Evolutionary conservation across 768 basidiomycete species (phyloP).

Genomic region (Naganishia antarctica): DNA sequence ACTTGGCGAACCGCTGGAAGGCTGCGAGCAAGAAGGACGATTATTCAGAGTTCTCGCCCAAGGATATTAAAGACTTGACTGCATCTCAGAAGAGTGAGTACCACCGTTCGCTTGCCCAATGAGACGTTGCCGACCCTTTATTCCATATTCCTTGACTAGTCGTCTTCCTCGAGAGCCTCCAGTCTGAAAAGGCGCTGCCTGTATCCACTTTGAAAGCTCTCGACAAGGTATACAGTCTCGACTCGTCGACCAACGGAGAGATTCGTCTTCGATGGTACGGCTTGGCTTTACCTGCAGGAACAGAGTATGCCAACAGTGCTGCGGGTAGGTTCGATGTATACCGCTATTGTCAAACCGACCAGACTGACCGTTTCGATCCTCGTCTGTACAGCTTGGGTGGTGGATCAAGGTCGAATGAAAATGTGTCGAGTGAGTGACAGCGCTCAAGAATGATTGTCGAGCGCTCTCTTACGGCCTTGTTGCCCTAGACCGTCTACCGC

Average conservation of each 20-base stretch:
- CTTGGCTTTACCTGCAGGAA: slow-evolving; percentile 56
- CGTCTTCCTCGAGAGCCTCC: slow-evolving; percentile 76
- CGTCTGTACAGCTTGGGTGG: slow-evolving; percentile 40
- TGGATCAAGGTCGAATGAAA: slow-evolving; percentile 49
- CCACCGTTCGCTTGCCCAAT: too few relatives aligned
- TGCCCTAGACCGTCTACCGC: slow-evolving; percentile 42
- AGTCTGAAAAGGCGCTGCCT: slow-evolving; percentile 59
- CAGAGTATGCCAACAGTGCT: slow-evolving; percentile 46
- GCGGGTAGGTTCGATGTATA: slow-evolving; percentile 35
- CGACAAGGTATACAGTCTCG: slow-evolving; percentile 55
- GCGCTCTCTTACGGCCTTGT: neutral
- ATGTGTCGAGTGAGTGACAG: slow-evolving; percentile 37
- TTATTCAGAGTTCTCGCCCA: slow-evolving; percentile 56
- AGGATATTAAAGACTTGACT: slow-evolving; percentile 63
- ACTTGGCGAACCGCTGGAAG: slow-evolving; percentile 71
- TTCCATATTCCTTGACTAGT: slow-evolving; percentile 52
- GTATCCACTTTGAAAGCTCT: slow-evolving; percentile 59
- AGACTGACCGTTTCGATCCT: too few relatives aligned
- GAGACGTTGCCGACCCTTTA: neutral
- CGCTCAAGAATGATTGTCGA: neutral
- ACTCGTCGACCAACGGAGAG: slow-evolving; percentile 66
- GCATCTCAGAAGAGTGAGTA: slow-evolving; percentile 62
- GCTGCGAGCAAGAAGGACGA: slow-evolving; percentile 57
- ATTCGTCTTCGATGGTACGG: slow-evolving; percentile 73
- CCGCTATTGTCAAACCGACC: neutral